Evolutionary conservation across 805 yeast genomes (phyloP).

Genomic region (Lipomyces chichibuensis): DNA sequence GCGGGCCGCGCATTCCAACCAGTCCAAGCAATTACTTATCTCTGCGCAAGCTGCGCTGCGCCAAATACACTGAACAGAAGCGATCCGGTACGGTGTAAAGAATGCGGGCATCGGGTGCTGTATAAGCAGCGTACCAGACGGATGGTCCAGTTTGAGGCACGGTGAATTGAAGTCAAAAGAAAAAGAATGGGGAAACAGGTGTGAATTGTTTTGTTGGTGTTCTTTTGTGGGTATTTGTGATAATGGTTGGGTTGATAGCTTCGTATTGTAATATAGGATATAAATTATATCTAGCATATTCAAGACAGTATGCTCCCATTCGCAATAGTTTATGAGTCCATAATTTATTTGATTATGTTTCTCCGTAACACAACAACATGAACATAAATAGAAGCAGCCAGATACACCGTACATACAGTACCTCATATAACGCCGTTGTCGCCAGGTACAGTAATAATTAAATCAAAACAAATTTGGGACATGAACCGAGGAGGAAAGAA

Average conservation of each 20-base stretch:
- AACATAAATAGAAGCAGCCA: not conserved
- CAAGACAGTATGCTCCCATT: not conserved
- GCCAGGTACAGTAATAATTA: not conserved
- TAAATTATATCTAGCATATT: not conserved
- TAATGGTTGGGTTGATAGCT: not conserved
- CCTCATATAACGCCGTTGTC: not conserved
- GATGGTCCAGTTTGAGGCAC: conserved; percentile 85
- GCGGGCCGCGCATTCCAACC: conserved; percentile 71
- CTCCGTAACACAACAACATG: not conserved
- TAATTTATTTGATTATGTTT: not conserved
- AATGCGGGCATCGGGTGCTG: conserved; percentile 96
- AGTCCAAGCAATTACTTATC: conserved; percentile 84
- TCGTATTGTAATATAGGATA: not conserved
- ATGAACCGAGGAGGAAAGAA: not conserved
- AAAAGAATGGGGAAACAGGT: not conserved
- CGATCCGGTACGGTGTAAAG: conserved; percentile 97
- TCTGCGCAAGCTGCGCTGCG: conserved; percentile 95
- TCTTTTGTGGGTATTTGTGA: not conserved
- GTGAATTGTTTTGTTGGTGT: not conserved
- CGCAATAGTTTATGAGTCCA: not conserved
- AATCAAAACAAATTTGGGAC: not conserved
- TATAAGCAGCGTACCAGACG: conserved; percentile 97
- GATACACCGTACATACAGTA: not conserved
- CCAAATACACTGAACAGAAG: conserved; percentile 83
- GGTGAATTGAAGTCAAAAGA: conserved; percentile 46